phyloP scores from a whole-genome alignment of 2,329 filamentous ascomycete genomes.

The Pezicula carpinea region DNA sequence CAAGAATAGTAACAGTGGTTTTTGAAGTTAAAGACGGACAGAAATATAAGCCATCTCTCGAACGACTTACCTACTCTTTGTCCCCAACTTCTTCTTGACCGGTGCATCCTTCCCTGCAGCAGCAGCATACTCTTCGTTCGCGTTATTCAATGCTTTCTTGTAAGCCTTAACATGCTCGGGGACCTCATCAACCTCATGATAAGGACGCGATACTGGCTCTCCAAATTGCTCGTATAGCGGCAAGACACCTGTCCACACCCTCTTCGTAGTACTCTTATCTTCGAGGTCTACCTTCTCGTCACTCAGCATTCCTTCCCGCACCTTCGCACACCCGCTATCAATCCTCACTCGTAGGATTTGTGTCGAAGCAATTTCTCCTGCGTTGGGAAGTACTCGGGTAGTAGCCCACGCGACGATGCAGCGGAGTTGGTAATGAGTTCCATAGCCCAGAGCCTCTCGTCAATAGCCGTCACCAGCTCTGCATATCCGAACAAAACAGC shows the following conservation, averaged over 20 bases:
- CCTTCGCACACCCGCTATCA: constrained; percentile 70
- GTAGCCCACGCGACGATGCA: constrained; percentile 65
- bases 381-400: constrained; percentile 64
- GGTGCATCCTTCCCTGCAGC: constrained; percentile 45
- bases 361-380: constrained; percentile 69
- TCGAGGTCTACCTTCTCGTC: constrained; percentile 45
- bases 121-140: constrained; percentile 36
- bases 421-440: constrained; percentile 72
- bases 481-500: constrained; percentile 75
- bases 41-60: neutral
- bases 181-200: constrained; percentile 29
- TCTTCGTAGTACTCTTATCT: constrained; percentile 34
- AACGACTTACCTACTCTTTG: constrained; percentile 25
- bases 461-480: constrained; percentile 55
- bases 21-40: too few species aligned
- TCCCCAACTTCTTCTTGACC: constrained; percentile 41
- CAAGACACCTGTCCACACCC: constrained; percentile 54
- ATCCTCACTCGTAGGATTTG: constrained; percentile 66
- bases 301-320: constrained; percentile 59
- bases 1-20: too few species aligned
- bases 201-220: constrained; percentile 19
- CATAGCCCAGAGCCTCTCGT: constrained; percentile 76
- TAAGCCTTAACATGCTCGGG: constrained; percentile 53
- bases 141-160: constrained; percentile 42
- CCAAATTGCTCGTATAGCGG: constrained; percentile 62